Evolutionary conservation across 768 basidiomycete genomes (phyloP).

Genomic region (Rhizopogon sp.): DNA sequence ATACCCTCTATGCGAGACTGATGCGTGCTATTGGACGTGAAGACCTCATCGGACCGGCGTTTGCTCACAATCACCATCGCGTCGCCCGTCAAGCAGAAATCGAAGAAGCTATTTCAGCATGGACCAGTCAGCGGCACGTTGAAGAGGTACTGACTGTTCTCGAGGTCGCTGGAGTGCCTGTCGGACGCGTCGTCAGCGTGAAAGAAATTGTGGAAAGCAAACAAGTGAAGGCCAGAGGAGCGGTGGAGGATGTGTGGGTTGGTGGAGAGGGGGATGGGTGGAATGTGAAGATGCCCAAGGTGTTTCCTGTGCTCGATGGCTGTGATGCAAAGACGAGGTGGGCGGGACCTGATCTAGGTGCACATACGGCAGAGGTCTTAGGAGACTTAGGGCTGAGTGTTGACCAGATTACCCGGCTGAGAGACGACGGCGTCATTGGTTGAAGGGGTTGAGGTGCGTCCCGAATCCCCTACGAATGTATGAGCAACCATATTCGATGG

Average conservation of each 20-base stretch:
- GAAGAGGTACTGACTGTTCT: slow-evolving; percentile 51
- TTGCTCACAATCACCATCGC: slow-evolving; percentile 38
- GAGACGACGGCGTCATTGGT: slow-evolving; percentile 37
- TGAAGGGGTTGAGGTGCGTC: neutral
- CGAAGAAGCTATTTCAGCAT: slow-evolving; percentile 54
- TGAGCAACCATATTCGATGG: no score
- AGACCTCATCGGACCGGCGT: slow-evolving; percentile 54
- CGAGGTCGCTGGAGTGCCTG: slow-evolving; percentile 52
- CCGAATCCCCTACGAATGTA: no score
- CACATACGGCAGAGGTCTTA: slow-evolving; percentile 49
- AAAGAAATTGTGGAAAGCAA: slow-evolving; percentile 58
- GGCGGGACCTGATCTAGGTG: slow-evolving; percentile 67
- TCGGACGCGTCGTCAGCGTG: slow-evolving; percentile 58
- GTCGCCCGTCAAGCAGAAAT: slow-evolving; percentile 44
- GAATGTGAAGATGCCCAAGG: slow-evolving; percentile 64
- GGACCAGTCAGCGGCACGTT: slow-evolving; percentile 47
- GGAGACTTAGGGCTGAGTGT: slow-evolving; percentile 36
- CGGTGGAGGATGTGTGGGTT: slow-evolving; percentile 57
- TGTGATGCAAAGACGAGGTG: slow-evolving; percentile 54
- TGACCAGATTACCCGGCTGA: slow-evolving; percentile 33
- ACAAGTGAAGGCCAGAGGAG: slow-evolving; percentile 49
- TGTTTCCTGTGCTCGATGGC: slow-evolving; percentile 59
- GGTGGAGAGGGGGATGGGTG: slow-evolving; percentile 37
- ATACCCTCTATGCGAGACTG: slow-evolving; percentile 61
- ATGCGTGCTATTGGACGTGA: slow-evolving; percentile 56